phyloP scores from a whole-genome alignment of 495 filamentous ascomycete genomes.

The Polyplosphaeria fusca region DNA sequence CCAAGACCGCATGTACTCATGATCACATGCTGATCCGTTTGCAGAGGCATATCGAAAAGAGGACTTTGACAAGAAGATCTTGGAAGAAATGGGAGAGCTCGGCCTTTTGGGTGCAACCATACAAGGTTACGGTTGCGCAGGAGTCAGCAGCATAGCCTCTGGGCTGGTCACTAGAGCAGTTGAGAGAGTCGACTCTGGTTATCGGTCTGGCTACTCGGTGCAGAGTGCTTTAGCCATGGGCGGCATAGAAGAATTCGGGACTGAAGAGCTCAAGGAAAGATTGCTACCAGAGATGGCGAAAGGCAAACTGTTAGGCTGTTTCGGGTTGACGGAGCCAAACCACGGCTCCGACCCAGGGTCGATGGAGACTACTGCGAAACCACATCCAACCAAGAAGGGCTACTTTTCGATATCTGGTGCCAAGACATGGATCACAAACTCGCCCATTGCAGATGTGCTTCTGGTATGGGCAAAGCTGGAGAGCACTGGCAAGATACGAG shows the following conservation, averaged over 20 bases:
- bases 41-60: conserved; percentile 94
- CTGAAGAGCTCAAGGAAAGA: conserved; percentile 83
- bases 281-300: conserved; percentile 81
- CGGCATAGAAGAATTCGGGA: conserved; percentile 90
- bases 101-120: conserved; percentile 90
- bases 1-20: neutral
- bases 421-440: conserved; percentile 99
- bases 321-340: conserved; percentile 95
- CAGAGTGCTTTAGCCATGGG: conserved; percentile 96
- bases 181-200: conserved; percentile 92
- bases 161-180: conserved; percentile 95
- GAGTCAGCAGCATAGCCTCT: conserved; percentile 82
- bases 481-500: conserved; percentile 88
- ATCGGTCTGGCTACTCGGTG: conserved; percentile 93
- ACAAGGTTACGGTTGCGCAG: conserved; percentile 90
- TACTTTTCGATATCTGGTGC: conserved; percentile 76
- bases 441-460: conserved; percentile 85
- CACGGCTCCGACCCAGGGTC: conserved; percentile 95
- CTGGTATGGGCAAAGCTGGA: conserved; percentile 94
- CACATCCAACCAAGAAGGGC: conserved; percentile 83
- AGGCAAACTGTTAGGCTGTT: conserved; percentile 84
- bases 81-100: conserved; percentile 93
- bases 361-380: conserved; percentile 86
- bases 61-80: conserved; percentile 82
- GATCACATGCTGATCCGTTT: neutral